A percentile compares a stretch with the other conserved stretches of the same genome.
These are phyloP conservation scores for Wickerhamiella infanticola DNA, from an alignment of 1,139 yeast species.

Conservation along the genomic window DNA sequence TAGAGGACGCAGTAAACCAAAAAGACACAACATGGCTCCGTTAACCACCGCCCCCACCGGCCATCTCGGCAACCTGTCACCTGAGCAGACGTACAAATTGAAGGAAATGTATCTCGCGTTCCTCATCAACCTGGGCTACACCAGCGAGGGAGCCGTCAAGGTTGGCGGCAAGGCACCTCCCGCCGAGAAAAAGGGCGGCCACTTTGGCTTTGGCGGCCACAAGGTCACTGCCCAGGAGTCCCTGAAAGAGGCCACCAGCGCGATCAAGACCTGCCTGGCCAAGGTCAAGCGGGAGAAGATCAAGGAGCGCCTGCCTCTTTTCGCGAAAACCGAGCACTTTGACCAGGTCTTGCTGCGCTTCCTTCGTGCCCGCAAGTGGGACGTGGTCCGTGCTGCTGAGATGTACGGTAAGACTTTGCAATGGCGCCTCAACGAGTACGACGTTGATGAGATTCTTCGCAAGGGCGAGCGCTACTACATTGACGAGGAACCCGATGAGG, in stretches of 20 bases:
- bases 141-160: conserved; percentile 21
- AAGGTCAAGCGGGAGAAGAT: conserved; percentile 29
- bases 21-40: background rate
- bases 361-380: conserved; percentile 61
- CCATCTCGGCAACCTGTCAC: conserved; percentile 41
- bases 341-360: conserved; percentile 56
- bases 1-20: background rate
- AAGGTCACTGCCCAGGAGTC: conserved; percentile 11
- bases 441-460: conserved; percentile 41
- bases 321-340: conserved; percentile 51
- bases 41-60: conserved; percentile 27
- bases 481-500: conserved; percentile 26
- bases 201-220: conserved; percentile 16
- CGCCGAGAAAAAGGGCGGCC: conserved; percentile 19
- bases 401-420: conserved; percentile 52
- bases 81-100: conserved; percentile 47
- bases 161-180: conserved; percentile 13
- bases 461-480: conserved; percentile 43
- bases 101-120: conserved; percentile 66
- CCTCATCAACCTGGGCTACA: conserved; percentile 45
- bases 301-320: conserved; percentile 36
- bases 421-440: conserved; percentile 48
- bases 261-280: conserved; percentile 13
- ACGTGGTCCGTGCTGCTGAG: conserved; percentile 41
- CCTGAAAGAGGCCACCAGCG: conserved; percentile 5